phyloP scores from a whole-genome alignment of 2,329 filamentous ascomycete genomes.

The Aspergillus pseudotamarii region DNA sequence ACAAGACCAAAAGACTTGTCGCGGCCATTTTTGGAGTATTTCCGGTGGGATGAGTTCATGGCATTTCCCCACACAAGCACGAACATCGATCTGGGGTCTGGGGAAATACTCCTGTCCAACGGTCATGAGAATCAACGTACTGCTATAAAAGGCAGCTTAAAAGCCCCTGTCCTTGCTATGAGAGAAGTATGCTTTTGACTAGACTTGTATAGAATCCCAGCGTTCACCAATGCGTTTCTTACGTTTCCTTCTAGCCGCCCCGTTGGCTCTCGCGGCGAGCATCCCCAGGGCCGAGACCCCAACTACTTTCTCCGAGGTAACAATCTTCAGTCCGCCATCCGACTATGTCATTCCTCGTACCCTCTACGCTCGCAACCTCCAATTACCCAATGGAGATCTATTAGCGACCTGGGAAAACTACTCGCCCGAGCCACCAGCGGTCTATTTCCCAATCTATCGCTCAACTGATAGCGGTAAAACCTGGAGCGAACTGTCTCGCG shows the following conservation, averaged over 20 bases:
- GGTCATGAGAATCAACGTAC: not conserved
- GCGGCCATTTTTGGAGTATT: constrained; percentile 2
- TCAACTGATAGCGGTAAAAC: constrained; percentile 59
- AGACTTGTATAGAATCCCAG: not conserved
- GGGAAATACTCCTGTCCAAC: not conserved
- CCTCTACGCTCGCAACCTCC: constrained; percentile 55
- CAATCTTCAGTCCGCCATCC: constrained; percentile 48
- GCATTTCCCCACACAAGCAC: not conserved
- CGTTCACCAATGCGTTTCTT: constrained; percentile 19
- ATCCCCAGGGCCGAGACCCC: constrained; percentile 1
- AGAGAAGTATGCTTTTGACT: not conserved
- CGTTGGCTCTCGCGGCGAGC: constrained; percentile 13
- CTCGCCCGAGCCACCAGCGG: constrained; percentile 56
- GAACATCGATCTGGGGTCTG: not conserved
- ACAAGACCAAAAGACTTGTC: not conserved
- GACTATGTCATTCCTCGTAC: constrained; percentile 52
- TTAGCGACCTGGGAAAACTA: constrained; percentile 61
- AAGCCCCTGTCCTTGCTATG: not conserved
- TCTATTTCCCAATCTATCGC: constrained; percentile 55
- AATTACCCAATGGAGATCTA: constrained; percentile 49
- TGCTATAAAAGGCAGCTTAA: not conserved
- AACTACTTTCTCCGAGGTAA: constrained; percentile 35
- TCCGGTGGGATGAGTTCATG: constrained; percentile 2
- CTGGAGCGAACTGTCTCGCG: constrained; percentile 65
- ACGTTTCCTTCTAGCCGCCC: constrained; percentile 15